phyloP scores from a whole-genome alignment of 78 protist genomes.

The Mastigamoeba balamuthi region DNA sequence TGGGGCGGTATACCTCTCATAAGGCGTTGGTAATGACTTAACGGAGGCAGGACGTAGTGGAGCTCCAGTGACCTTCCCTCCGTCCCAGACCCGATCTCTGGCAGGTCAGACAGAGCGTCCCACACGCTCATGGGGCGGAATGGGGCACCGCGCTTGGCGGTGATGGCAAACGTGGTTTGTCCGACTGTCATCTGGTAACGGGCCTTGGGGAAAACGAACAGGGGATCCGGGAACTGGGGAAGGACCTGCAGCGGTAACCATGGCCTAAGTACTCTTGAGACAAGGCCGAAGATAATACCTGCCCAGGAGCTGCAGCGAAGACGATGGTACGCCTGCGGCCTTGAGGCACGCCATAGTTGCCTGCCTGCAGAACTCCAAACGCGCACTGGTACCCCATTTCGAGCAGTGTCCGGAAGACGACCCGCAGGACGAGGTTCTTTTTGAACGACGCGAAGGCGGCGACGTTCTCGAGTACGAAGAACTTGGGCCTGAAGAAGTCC shows the following conservation, averaged over 20 bases:
- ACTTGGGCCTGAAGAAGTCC: background rate
- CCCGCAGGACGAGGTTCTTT: background rate
- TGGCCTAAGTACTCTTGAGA: no score
- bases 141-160: no score
- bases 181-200: no score
- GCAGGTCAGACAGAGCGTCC: background rate
- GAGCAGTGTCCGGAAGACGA: background rate
- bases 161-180: no score
- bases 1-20: no score
- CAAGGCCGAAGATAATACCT: no score
- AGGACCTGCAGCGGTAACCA: no score
- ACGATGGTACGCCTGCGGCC: background rate
- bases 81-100: background rate
- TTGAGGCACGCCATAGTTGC: slow-evolving; percentile 3
- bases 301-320: background rate
- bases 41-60: no score
- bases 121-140: no score
- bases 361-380: background rate
- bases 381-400: background rate
- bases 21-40: background rate
- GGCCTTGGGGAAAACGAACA: background rate
- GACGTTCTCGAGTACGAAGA: background rate
- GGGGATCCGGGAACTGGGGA: background rate
- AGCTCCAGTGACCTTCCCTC: no score
- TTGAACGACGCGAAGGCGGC: background rate